Base-by-base conservation (phyloP, 129 eudicot genomes). In the Chrysanthemum seticuspe region DNA sequence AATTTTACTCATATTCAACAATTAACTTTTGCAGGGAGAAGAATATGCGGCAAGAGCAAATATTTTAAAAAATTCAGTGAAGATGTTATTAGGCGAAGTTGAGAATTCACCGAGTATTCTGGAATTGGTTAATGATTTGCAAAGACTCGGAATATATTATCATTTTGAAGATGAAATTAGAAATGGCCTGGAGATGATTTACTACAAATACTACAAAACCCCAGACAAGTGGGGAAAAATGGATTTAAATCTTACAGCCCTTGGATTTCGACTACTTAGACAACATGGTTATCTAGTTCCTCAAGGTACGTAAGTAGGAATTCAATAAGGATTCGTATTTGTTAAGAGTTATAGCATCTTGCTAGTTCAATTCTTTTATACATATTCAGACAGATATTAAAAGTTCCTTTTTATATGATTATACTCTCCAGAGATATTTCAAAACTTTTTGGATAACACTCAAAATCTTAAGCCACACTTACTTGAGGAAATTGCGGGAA, bases 141-240 rank as follows among this genome's bases (percentile, higher is more conserved):
- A 79, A 25, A 83, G 87, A 29, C 79, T 83, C 14, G 87, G 79
- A 2, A 52, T 83, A 16, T 73, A 51, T 14, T 83, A 83, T 50
- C 84, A 79, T 57, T 79, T 79, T 62, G 72, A 72, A 49, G 29
- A 66, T 10, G 68, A 76, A 36, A 79, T 79, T 3, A 63, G 70
- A 19, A 15, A 53, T 15, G 65, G 67, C 6, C 62, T 79, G 62
- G 55, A 60, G 18, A 75, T 34, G 19, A 69, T 78, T 6, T 47
- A 78, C 65, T 18, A 12, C 14, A 65, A 60, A 1, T 11, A 67
- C 72, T 67, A 10, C 72, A 23, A 23, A 49, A 49, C 18, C 13
- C 71, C 52, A 10, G 23, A 58, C 1, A 25, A 5, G 45, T 51
- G 23, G 34, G 25, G 6, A 6, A 11, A 50, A 0, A 58, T 63